A percentile compares a stretch with the other conserved stretches of the same genome.
These are phyloP conservation scores for Spiraea crenata DNA, from an alignment of 331 rosid genomes.

Conservation along the genomic window DNA sequence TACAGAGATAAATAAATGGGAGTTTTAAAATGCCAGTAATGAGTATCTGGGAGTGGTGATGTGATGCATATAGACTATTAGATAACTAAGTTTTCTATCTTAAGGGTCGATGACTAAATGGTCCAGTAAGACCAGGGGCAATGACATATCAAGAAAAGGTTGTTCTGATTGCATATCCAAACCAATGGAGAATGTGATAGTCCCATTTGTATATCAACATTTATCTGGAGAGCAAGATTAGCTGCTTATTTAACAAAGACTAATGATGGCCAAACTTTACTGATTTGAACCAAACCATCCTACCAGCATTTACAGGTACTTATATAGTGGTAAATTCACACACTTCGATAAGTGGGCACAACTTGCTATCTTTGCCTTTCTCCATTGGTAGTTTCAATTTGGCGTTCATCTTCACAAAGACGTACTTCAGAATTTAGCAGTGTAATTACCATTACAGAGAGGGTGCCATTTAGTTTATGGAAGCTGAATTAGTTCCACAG, in stretches of 20 bases:
- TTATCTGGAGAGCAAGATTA: not conserved
- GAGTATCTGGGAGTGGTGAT: not conserved
- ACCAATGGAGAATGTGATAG: not conserved
- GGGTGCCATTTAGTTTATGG: conserved; percentile 1
- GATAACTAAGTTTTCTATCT: not conserved
- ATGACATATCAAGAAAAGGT: not conserved
- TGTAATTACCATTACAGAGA: not conserved
- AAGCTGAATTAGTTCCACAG: conserved; percentile 16
- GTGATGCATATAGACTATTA: not conserved
- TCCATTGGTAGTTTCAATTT: conserved; percentile 2
- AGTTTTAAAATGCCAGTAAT: not conserved
- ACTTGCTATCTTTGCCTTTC: too few relatives aligned
- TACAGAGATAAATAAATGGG: not conserved
- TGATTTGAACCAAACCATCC: not conserved
- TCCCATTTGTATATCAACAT: not conserved
- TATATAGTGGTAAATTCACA: not conserved
- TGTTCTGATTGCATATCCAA: not conserved
- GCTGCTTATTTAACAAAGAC: not conserved
- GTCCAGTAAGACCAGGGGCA: not conserved
- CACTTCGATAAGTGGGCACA: not conserved
- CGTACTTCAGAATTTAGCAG: not conserved
- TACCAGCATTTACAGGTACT: not conserved
- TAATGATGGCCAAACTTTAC: not conserved
- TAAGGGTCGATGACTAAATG: not conserved
- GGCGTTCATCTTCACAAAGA: not conserved